phyloP scores from a whole-genome alignment of 371 early-diverging fungal genomes.

The Synchytrium microbalum region DNA sequence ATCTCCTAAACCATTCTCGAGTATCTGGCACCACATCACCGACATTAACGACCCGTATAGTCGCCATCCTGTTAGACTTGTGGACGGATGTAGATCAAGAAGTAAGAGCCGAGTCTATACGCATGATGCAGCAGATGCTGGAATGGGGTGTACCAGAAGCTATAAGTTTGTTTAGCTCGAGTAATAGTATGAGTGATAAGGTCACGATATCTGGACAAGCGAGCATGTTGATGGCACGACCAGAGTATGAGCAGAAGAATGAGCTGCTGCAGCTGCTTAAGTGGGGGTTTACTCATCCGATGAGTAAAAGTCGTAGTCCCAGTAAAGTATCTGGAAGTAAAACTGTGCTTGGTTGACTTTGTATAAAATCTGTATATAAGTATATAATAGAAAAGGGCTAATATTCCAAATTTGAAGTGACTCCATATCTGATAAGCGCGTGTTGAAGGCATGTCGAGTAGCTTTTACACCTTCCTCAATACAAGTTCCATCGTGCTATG shows the following conservation, averaged over 20 bases:
- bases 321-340: too few relatives aligned
- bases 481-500: too few relatives aligned
- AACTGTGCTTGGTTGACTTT: too few relatives aligned
- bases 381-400: too few relatives aligned
- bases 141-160: constrained; percentile 33
- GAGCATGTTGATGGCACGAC: constrained; percentile 26
- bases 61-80: constrained; percentile 27
- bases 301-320: too few relatives aligned
- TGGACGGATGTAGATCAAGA: constrained; percentile 45
- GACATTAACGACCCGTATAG: constrained; percentile 18
- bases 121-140: constrained; percentile 36
- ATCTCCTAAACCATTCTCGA: constrained; percentile 20
- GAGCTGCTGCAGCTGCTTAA: constrained; percentile 34
- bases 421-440: too few relatives aligned
- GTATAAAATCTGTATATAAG: too few relatives aligned
- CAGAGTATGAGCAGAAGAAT: constrained; percentile 37
- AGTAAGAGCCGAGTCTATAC: constrained; percentile 36
- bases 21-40: constrained; percentile 6
- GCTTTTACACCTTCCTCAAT: too few relatives aligned
- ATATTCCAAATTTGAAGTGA: too few relatives aligned
- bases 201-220: constrained; percentile 31
- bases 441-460: too few relatives aligned
- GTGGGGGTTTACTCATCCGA: constrained; percentile 37
- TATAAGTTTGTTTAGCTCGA: constrained; percentile 22
- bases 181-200: background rate